A percentile compares a stretch with the other conserved stretches of the same genome.
Conservation (phyloP, 306 rosid genomes). For the Trifolium dubium region DNA sequence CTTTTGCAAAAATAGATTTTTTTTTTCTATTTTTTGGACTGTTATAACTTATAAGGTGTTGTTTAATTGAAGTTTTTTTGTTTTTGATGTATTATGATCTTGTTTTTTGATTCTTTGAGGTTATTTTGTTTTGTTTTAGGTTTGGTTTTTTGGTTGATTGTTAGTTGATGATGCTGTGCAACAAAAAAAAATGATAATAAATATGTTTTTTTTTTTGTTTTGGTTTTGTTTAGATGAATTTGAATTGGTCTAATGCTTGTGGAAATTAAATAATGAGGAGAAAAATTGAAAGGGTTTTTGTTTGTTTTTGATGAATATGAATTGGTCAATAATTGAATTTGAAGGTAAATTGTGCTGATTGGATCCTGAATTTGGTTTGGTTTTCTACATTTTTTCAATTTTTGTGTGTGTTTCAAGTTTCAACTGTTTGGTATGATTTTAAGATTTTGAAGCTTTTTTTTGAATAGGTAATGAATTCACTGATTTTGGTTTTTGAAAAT, state of each 20-base stretch:
- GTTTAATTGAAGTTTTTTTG: not conserved
- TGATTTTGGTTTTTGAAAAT: slow-evolving; percentile 13
- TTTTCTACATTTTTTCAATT: slow-evolving; percentile 19
- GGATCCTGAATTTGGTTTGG: slow-evolving; percentile 53
- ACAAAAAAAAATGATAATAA: not conserved
- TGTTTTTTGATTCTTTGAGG: slow-evolving; percentile 22
- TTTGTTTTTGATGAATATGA: slow-evolving; percentile 19
- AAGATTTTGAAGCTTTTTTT: slow-evolving; percentile 26
- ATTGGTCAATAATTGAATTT: slow-evolving; percentile 4
- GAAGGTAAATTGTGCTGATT: slow-evolving; percentile 31
- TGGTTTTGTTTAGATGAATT: not conserved
- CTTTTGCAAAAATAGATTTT: too few species aligned
- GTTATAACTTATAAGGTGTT: slow-evolving; percentile 2
- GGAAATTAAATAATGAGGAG: not conserved
- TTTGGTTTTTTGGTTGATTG: slow-evolving; percentile 11
- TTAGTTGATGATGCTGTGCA: slow-evolving; percentile 26
- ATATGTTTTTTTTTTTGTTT: not conserved
- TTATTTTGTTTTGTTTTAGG: slow-evolving; percentile 12
- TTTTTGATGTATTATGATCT: not conserved
- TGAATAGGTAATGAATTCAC: slow-evolving; percentile 7
- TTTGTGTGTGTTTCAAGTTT: not conserved
- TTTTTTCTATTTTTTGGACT: not conserved
- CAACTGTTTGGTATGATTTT: slow-evolving; percentile 6
- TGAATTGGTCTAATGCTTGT: not conserved
- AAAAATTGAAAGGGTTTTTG: not conserved